Conservation (phyloP, 2,329 filamentous ascomycete species). For the Leptographium wingfieldii region DNA sequence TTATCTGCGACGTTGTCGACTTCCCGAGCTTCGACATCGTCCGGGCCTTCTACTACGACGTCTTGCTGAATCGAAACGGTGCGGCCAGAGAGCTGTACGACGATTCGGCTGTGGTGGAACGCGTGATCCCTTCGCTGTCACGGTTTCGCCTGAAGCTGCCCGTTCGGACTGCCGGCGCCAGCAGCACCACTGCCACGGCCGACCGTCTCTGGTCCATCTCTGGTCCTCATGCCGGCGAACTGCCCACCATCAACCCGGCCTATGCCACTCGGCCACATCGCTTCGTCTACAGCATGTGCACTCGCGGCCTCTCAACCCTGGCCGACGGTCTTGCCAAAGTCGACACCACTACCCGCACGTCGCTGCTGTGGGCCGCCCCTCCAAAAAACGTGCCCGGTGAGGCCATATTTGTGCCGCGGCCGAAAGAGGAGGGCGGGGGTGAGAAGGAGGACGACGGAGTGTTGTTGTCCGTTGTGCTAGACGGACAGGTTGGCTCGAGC, state of each 20-base stretch:
- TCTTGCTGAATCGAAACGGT: conserved; percentile 42
- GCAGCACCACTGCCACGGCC: background rate
- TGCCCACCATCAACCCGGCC: conserved; percentile 52
- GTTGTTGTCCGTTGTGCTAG: conserved; percentile 49
- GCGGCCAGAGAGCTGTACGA: conserved; percentile 30
- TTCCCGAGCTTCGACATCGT: conserved; percentile 56
- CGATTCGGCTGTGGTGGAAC: conserved; percentile 25
- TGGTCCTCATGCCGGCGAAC: conserved; percentile 44
- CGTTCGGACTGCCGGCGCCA: background rate
- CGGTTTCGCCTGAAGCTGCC: conserved; percentile 22
- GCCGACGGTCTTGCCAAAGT: conserved; percentile 54
- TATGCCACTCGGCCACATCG: conserved; percentile 40
- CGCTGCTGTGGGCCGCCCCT: conserved; percentile 38
- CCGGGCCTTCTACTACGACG: conserved; percentile 55
- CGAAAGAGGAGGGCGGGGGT: conserved; percentile 23
- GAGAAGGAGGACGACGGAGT: conserved; percentile 50
- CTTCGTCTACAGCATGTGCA: conserved; percentile 46
- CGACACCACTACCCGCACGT: conserved; percentile 40
- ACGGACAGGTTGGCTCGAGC: conserved; percentile 44
- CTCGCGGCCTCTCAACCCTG: conserved; percentile 45
- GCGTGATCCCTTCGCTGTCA: conserved; percentile 24
- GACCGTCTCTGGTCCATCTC: conserved; percentile 24
- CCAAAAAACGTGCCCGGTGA: conserved; percentile 55
- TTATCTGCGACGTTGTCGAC: conserved; percentile 53
- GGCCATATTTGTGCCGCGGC: conserved; percentile 50